These are phyloP conservation scores for Aureobasidium subglaciale DNA, from an alignment of 2,329 filamentous ascomycete species.

Conservation along the genomic window DNA sequence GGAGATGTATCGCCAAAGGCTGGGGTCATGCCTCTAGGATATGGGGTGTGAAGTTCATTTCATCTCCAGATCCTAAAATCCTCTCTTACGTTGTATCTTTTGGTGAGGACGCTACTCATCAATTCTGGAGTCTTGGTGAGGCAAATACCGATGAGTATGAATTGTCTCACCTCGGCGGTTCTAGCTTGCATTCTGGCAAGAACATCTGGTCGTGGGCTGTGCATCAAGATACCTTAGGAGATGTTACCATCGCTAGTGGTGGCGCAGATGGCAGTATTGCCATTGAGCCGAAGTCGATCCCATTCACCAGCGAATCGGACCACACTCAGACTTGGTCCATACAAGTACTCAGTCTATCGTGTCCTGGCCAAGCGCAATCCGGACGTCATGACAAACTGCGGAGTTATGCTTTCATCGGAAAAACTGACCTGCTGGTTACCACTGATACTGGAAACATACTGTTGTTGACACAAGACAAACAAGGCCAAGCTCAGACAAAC, in stretches of 20 bases:
- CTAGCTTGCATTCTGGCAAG: slow-evolving; percentile 70
- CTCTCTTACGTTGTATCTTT: slow-evolving; percentile 61
- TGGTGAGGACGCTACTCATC: slow-evolving; percentile 74
- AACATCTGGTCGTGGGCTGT: slow-evolving; percentile 74
- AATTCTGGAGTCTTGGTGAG: slow-evolving; percentile 49
- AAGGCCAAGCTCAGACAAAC: slow-evolving; percentile 20
- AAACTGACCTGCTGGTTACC: slow-evolving; percentile 49
- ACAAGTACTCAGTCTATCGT: background rate
- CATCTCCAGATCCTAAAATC: background rate
- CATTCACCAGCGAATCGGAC: background rate
- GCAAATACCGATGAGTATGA: slow-evolving; percentile 19
- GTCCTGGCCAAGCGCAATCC: slow-evolving; percentile 16
- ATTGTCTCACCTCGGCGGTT: slow-evolving; percentile 49
- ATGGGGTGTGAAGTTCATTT: slow-evolving; percentile 71
- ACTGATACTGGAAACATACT: slow-evolving; percentile 53
- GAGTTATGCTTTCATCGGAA: slow-evolving; percentile 56
- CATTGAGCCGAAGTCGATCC: slow-evolving; percentile 12
- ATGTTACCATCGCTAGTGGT: slow-evolving; percentile 52
- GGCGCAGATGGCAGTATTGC: slow-evolving; percentile 70
- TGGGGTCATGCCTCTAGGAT: slow-evolving; percentile 89
- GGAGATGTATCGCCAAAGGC: slow-evolving; percentile 55
- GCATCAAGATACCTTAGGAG: background rate
- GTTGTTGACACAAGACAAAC: slow-evolving; percentile 23
- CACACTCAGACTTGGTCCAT: slow-evolving; percentile 11
- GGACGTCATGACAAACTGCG: slow-evolving; percentile 43